These are phyloP conservation scores for Ceratobasidium sp. DNA, from an alignment of 1,284 basidiomycete species.

Conservation along the genomic window DNA sequence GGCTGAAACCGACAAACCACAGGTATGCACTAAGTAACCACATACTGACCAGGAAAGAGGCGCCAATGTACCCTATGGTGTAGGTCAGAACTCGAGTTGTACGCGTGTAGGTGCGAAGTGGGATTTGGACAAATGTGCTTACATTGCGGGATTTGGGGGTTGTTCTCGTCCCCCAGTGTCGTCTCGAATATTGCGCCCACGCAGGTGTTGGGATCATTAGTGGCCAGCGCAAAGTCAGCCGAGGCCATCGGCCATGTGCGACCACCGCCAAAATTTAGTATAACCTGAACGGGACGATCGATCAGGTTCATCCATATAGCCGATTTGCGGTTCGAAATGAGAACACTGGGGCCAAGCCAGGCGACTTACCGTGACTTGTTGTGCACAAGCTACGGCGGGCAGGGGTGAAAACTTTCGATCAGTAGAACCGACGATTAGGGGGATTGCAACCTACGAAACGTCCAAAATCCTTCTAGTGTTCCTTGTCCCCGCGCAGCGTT, in stretches of 20 bases:
- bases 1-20: background rate
- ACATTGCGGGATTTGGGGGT: conserved; percentile 41
- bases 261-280: conserved; percentile 45
- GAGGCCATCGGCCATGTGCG: conserved; percentile 46
- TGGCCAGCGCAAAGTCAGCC: conserved; percentile 43
- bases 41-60: conserved; percentile 45
- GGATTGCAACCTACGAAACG: conserved; percentile 45
- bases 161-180: conserved; percentile 21
- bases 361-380: conserved; percentile 42
- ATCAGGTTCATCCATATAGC: conserved; percentile 20
- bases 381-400: conserved; percentile 19
- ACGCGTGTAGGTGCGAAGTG: background rate
- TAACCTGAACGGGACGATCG: conserved; percentile 19
- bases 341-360: background rate
- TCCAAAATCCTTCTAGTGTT: conserved; percentile 49
- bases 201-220: conserved; percentile 25
- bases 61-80: conserved; percentile 45
- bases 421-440: background rate
- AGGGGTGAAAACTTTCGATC: background rate
- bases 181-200: conserved; percentile 51
- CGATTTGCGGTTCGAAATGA: background rate
- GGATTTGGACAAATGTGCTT: conserved; percentile 14
- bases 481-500: conserved; percentile 47
- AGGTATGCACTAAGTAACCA: background rate
- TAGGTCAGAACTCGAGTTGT: conserved; percentile 8